These are phyloP conservation scores for Didymellaceae sp. DNA, from an alignment of 2,329 filamentous ascomycete species.

Conservation along the genomic window DNA sequence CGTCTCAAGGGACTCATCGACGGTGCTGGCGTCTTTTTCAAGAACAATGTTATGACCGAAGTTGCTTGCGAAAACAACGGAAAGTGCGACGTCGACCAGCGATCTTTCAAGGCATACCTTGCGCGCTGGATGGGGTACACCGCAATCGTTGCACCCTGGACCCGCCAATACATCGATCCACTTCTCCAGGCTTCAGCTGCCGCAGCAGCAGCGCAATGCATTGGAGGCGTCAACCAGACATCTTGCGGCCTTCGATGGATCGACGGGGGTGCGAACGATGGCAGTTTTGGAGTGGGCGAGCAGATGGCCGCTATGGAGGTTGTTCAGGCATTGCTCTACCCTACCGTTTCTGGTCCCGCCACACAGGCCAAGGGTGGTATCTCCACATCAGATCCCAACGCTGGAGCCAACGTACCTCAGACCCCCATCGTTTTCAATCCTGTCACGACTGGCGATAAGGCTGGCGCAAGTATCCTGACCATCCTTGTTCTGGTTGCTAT, in stretches of 20 bases:
- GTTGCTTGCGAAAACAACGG: slow-evolving; percentile 54
- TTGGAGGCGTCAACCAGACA: slow-evolving; percentile 54
- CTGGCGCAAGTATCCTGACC: slow-evolving; percentile 72
- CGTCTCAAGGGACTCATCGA: slow-evolving; percentile 45
- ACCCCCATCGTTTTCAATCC: slow-evolving; percentile 36
- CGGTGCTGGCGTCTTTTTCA: slow-evolving; percentile 53
- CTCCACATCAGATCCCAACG: slow-evolving; percentile 54
- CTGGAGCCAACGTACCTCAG: slow-evolving; percentile 43
- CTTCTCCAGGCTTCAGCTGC: slow-evolving; percentile 61
- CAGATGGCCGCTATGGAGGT: slow-evolving; percentile 66
- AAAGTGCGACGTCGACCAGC: slow-evolving; percentile 57
- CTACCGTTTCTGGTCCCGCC: slow-evolving; percentile 44
- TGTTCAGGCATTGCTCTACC: slow-evolving; percentile 55
- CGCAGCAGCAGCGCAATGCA: slow-evolving; percentile 63
- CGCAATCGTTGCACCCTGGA: slow-evolving; percentile 49
- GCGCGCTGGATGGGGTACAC: slow-evolving; percentile 53
- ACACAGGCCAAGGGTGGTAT: slow-evolving; percentile 61
- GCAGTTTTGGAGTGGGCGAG: slow-evolving; percentile 61
- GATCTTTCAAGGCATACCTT: slow-evolving; percentile 55
- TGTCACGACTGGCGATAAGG: slow-evolving; percentile 67
- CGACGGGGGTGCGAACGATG: slow-evolving; percentile 53
- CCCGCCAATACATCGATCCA: slow-evolving; percentile 53
- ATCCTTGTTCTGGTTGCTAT: slow-evolving; percentile 62
- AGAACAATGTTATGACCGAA: slow-evolving; percentile 55
- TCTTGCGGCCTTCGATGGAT: slow-evolving; percentile 57